phyloP scores from a whole-genome alignment of 768 basidiomycete species.

The Leccinum fibrillosum region DNA sequence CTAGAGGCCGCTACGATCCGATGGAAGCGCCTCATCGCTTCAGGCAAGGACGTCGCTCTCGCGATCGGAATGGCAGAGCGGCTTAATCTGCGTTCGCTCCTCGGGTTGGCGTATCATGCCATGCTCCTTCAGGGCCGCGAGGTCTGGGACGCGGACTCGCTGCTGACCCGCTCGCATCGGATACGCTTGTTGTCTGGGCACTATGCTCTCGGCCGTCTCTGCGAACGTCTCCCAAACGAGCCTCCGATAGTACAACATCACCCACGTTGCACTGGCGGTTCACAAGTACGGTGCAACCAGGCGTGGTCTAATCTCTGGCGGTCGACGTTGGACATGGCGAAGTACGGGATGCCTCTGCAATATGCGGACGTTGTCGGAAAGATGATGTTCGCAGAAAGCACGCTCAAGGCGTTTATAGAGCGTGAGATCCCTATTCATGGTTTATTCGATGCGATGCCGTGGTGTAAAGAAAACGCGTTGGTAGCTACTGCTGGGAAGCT shows the following conservation, averaged over 20 bases:
- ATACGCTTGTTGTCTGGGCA: slow-evolving; percentile 52
- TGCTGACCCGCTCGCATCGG: slow-evolving; percentile 46
- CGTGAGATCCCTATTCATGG: slow-evolving; percentile 40
- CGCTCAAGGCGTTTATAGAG: slow-evolving; percentile 44
- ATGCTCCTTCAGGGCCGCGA: slow-evolving; percentile 51
- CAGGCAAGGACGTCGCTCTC: slow-evolving; percentile 42
- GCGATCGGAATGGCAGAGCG: slow-evolving; percentile 48
- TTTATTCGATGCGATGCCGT: slow-evolving; percentile 40
- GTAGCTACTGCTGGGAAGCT: slow-evolving; percentile 41
- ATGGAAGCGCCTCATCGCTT: slow-evolving; percentile 48
- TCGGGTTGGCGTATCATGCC: slow-evolving; percentile 49
- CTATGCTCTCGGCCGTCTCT: slow-evolving; percentile 44
- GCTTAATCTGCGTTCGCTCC: slow-evolving; percentile 42
- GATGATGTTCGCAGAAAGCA: slow-evolving; percentile 46
- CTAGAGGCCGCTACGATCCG: slow-evolving; percentile 39
- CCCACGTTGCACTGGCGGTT: slow-evolving; percentile 37
- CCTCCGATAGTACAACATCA: slow-evolving; percentile 44
- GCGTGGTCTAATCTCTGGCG: slow-evolving; percentile 47
- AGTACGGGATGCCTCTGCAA: slow-evolving; percentile 38
- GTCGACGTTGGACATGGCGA: slow-evolving; percentile 37
- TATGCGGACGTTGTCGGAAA: slow-evolving; percentile 44
- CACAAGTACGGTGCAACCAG: slow-evolving; percentile 41
- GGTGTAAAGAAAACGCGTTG: slow-evolving; percentile 43
- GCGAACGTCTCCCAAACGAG: slow-evolving; percentile 40
- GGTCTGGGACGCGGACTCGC: slow-evolving; percentile 45